Base-by-base conservation (phyloP, 208 protist species). In the Wallacemonas sp. region DNA sequence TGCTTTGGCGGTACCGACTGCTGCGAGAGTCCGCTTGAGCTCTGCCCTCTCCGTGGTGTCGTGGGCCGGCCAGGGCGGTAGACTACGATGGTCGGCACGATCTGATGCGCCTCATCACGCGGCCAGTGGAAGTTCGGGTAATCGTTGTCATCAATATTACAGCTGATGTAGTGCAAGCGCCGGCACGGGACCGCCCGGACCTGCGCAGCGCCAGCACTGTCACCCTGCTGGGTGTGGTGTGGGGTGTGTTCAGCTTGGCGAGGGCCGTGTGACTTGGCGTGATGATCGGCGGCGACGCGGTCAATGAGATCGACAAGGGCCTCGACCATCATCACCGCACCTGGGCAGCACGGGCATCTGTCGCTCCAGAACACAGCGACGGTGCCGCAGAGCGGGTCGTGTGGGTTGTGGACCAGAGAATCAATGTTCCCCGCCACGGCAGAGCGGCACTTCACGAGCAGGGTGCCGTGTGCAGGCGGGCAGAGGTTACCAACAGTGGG, bases 101-200 rank as follows among this genome's bases (percentile, higher is more conserved):
- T 56, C 55, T 76, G 75, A 28, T 72, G 63, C 28, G 41, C 41
- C 33, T 62, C 27, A 41, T 53, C 58, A n/a, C 62, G 56, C 8
- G 84, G 80, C 84, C 84, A 90, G 64, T 87, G 79, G 26, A 24
- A 45, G 26, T 31, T 47, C 19, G 77, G 41, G 15, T 85, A 66
- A 27, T 90, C 84, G 65, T 90, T 90, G 39, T 85, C 71, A 65
- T 90, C 84, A 56, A 90, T 83, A 72, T 85, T 87, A 41, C 80
- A 86, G 24, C 56, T 61, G 11, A 87, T 42, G 60, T 79, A 90
- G 22, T 51, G 71, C 17, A 90, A 66, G 41, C n/a, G 27, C 14
- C 66, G 51, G 30, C 51, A 51, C 36, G 21, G 61, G 47, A 62
- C 44, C 19, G 54, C 21, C 24, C 38, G 1, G 0, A 45, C 6